Percentiles rank a stretch among this genome's conserved stretches.
Evolutionary conservation across 371 early-diverging fungal genomes (phyloP).

Genomic region (Zychaea mexicana): DNA sequence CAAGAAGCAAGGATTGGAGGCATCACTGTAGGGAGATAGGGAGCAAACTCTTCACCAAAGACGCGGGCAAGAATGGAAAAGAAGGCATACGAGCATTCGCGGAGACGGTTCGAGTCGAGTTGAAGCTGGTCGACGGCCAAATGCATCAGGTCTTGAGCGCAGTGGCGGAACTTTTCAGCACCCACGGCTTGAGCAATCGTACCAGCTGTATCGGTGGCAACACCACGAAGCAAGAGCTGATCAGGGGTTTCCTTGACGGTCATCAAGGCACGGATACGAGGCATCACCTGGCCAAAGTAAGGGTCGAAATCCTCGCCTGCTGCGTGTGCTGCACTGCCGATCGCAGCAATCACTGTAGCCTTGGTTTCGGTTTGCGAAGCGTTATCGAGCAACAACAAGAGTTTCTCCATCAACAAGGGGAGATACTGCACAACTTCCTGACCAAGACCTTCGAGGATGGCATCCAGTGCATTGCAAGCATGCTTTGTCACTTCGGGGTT

Average conservation of each 20-base stretch:
- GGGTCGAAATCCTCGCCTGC: conserved; percentile 76
- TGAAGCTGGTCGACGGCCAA: conserved; percentile 80
- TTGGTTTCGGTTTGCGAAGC: conserved; percentile 64
- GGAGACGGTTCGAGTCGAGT: conserved; percentile 71
- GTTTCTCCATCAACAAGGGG: conserved; percentile 79
- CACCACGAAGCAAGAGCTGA: conserved; percentile 81
- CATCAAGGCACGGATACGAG: conserved; percentile 75
- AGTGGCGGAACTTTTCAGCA: conserved; percentile 78
- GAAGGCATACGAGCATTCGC: conserved; percentile 87
- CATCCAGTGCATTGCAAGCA: conserved; percentile 85
- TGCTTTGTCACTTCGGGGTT: conserved; percentile 74
- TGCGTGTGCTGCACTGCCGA: conserved; percentile 89
- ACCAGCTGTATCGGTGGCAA: conserved; percentile 86
- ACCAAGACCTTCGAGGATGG: conserved; percentile 83
- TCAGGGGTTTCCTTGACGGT: conserved; percentile 61
- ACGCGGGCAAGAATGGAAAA: conserved; percentile 83
- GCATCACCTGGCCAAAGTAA: conserved; percentile 78
- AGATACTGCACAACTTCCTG: conserved; percentile 81
- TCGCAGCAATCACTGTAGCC: conserved; percentile 78
- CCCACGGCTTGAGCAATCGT: conserved; percentile 90
- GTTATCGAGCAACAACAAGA: conserved; percentile 70
- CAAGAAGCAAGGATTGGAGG: conserved; percentile 78
- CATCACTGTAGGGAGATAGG: conserved; percentile 74
- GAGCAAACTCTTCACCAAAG: conserved; percentile 82
- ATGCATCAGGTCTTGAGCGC: conserved; percentile 71